Percentiles rank a stretch among this genome's conserved stretches.
These are phyloP conservation scores for Luzula sylvatica DNA, from an alignment of 176 grass and related monocot genomes.

Conservation along the genomic window DNA sequence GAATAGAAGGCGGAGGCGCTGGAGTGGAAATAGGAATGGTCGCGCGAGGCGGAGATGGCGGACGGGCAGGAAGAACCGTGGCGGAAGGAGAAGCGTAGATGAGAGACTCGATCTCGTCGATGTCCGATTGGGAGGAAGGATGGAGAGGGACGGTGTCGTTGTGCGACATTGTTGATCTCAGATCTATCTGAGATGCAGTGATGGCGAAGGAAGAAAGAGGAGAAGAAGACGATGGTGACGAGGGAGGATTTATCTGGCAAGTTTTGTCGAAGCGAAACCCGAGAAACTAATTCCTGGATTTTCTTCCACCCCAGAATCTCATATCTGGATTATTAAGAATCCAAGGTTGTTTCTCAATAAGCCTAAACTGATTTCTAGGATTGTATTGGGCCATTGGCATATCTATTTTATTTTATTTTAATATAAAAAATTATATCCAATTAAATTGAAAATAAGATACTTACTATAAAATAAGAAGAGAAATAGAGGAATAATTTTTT, in stretches of 20 bases:
- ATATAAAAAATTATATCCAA: too few relatives aligned
- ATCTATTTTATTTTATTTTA: too few relatives aligned
- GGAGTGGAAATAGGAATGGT: constrained; percentile 73
- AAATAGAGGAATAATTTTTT: too few relatives aligned
- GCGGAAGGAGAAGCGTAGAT: constrained; percentile 60
- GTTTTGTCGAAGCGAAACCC: neutral
- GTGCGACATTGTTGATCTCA: constrained; percentile 57
- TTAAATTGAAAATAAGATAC: too few relatives aligned
- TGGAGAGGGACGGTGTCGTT: constrained; percentile 87
- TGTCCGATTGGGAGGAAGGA: constrained; percentile 93
- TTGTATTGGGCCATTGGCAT: too few relatives aligned
- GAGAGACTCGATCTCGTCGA: constrained; percentile 98
- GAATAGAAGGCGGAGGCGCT: constrained; percentile 28
- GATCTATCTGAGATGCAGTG: constrained; percentile 6
- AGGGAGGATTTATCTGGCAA: too few relatives aligned
- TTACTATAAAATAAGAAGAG: too few relatives aligned
- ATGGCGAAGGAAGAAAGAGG: neutral
- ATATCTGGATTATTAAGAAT: too few relatives aligned
- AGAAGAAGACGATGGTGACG: neutral
- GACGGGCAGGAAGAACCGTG: constrained; percentile 64
- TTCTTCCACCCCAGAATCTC: too few relatives aligned
- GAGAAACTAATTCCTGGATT: too few relatives aligned
- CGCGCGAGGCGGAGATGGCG: constrained; percentile 63
- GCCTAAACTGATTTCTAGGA: too few relatives aligned
- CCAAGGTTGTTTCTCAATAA: too few relatives aligned